These are phyloP conservation scores for Scenedesmus sp. DNA, from an alignment of 163 green algal species.

Conservation along the genomic window DNA sequence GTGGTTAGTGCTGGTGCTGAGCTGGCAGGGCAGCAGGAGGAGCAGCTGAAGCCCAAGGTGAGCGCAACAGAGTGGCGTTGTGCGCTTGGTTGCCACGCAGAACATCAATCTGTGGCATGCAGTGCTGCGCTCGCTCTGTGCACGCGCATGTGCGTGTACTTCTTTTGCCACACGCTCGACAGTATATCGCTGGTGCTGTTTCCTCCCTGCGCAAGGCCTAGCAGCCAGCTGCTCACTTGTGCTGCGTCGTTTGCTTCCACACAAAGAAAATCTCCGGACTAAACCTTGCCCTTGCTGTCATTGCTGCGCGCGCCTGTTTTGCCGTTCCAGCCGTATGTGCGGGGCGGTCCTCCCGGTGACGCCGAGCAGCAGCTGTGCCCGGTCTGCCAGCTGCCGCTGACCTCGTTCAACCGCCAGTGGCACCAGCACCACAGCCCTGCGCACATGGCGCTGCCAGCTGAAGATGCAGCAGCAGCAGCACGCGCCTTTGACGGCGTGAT, in stretches of 20 bases:
- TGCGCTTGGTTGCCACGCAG: too few species aligned
- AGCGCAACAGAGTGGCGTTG: neutral
- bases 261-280: too few species aligned
- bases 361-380: neutral
- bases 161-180: too few species aligned
- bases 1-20: neutral
- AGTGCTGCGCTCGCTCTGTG: too few species aligned
- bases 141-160: too few species aligned
- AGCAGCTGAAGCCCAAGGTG: neutral
- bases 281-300: neutral
- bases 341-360: neutral
- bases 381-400: slow-evolving; percentile 7
- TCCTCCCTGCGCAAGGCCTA: too few species aligned
- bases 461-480: neutral
- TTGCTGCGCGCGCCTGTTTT: neutral
- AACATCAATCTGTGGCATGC: too few species aligned
- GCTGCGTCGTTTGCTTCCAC: too few species aligned
- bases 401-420: neutral
- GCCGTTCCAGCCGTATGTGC: neutral
- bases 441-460: neutral
- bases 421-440: neutral
- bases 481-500: neutral
- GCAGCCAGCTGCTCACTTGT: too few species aligned
- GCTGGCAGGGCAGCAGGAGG: neutral
- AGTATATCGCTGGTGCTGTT: too few species aligned